Evolutionary conservation across 1,139 yeast species (phyloP).

Genomic region (Lodderomyces elongisporus): DNA sequence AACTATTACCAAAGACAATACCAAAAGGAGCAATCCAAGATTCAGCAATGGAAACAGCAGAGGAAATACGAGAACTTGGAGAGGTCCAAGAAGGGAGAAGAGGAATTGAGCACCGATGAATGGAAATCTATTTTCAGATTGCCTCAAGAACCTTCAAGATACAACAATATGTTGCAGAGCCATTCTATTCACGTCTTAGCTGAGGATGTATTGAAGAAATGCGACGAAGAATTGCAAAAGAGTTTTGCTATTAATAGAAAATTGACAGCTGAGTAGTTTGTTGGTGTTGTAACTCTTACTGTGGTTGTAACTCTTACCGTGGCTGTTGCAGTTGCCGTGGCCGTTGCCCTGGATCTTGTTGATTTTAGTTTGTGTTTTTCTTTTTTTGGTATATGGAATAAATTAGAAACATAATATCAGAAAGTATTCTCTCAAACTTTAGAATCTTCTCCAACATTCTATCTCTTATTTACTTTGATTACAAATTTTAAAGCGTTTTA

Average conservation of each 20-base stretch:
- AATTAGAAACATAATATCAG: too few relatives aligned
- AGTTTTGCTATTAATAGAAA: constrained; percentile 54
- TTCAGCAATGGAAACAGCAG: constrained; percentile 71
- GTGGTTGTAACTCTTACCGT: too few relatives aligned
- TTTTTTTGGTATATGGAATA: too few relatives aligned
- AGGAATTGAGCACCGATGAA: constrained; percentile 53
- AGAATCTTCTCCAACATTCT: too few relatives aligned
- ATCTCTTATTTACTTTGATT: too few relatives aligned
- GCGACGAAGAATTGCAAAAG: constrained; percentile 59
- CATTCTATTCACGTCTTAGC: constrained; percentile 69
- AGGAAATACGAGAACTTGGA: constrained; percentile 64
- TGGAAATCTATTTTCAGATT: constrained; percentile 66
- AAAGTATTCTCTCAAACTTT: too few relatives aligned
- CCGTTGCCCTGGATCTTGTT: too few relatives aligned
- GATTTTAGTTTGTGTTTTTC: not conserved
- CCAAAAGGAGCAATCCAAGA: constrained; percentile 65
- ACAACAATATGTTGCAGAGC: constrained; percentile 65
- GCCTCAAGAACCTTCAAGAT: constrained; percentile 73
- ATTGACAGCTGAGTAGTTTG: constrained; percentile 17
- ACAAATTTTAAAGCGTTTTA: too few relatives aligned
- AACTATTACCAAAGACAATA: constrained; percentile 78
- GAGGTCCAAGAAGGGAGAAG: constrained; percentile 54
- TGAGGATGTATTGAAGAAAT: constrained; percentile 59
- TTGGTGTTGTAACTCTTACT: too few relatives aligned
- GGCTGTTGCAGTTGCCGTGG: too few relatives aligned